Percentiles rank a stretch among this genome's conserved stretches.
These are phyloP conservation scores for Ophiostoma sp. DNA, from an alignment of 2,329 filamentous ascomycete species.

Conservation along the genomic window DNA sequence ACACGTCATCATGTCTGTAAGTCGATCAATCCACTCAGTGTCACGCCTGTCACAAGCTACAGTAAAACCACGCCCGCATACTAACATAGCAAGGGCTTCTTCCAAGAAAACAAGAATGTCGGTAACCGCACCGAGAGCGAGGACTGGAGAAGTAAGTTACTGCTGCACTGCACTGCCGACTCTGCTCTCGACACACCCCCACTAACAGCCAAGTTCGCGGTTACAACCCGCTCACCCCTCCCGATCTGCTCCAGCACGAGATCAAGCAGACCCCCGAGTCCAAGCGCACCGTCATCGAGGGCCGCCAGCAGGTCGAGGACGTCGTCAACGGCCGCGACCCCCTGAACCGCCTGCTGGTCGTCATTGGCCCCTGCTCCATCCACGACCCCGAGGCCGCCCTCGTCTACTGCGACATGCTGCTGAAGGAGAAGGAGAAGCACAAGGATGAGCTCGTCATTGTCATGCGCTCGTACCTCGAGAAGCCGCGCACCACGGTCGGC, in stretches of 20 bases:
- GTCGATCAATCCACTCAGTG: not conserved
- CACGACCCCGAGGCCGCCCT: slow-evolving; percentile 88
- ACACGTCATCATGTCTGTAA: slow-evolving; percentile 14
- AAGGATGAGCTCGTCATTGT: slow-evolving; percentile 85
- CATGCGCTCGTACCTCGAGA: slow-evolving; percentile 98
- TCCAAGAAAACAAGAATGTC: slow-evolving; percentile 72
- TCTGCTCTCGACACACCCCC: not conserved
- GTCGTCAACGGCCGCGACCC: slow-evolving; percentile 56
- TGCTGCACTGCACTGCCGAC: too few relatives aligned
- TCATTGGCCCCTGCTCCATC: slow-evolving; percentile 94
- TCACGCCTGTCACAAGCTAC: not conserved
- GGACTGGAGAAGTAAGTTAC: slow-evolving; percentile 70
- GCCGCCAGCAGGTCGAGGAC: slow-evolving; percentile 57
- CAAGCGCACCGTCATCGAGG: slow-evolving; percentile 55
- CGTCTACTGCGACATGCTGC: slow-evolving; percentile 82
- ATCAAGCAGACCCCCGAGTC: slow-evolving; percentile 59
- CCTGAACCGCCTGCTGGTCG: slow-evolving; percentile 59
- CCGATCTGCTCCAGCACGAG: slow-evolving; percentile 92
- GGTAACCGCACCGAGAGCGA: slow-evolving; percentile 69
- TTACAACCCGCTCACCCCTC: slow-evolving; percentile 88
- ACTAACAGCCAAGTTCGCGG: slow-evolving; percentile 62
- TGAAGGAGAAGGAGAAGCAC: slow-evolving; percentile 81
- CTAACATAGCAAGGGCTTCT: slow-evolving; percentile 50
- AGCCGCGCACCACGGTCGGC: slow-evolving; percentile 93
- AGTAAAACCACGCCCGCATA: not conserved